These are phyloP conservation scores for Domatiomyces globalis DNA, from an alignment of 2,329 filamentous ascomycete genomes.

Conservation along the genomic window DNA sequence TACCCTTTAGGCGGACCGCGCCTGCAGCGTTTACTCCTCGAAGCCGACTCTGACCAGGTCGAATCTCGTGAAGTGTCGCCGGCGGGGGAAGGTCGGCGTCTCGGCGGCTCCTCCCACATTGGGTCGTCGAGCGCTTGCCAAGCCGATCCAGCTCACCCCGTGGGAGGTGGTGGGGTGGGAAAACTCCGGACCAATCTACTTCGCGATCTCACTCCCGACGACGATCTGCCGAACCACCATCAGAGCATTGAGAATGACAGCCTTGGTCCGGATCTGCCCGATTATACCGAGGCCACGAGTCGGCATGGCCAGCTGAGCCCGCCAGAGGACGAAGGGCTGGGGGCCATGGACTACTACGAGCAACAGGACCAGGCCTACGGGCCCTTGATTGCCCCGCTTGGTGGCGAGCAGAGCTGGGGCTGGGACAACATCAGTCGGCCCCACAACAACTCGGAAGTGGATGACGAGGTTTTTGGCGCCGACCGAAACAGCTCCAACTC, in stretches of 20 bases:
- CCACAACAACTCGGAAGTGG: conserved; percentile 26
- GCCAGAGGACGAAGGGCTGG: background rate
- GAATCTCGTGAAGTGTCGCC: conserved; percentile 34
- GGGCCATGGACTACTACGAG: background rate
- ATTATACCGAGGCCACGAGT: background rate
- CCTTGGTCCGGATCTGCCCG: background rate
- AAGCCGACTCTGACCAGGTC: conserved; percentile 41
- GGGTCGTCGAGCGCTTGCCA: conserved; percentile 74
- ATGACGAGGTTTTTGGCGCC: background rate
- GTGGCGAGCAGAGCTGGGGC: background rate
- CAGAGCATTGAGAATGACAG: conserved; percentile 11
- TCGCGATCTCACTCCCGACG: conserved; percentile 18
- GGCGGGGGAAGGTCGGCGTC: conserved; percentile 73
- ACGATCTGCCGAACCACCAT: conserved; percentile 6
- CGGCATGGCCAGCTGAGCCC: background rate
- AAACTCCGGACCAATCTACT: conserved; percentile 23
- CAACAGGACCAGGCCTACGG: background rate
- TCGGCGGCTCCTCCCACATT: conserved; percentile 76
- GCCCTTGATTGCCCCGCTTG: background rate
- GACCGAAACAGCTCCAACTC: background rate
- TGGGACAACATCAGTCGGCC: conserved; percentile 25
- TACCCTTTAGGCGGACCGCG: conserved; percentile 63
- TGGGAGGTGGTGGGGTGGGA: conserved; percentile 46
- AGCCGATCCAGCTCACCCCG: conserved; percentile 62
- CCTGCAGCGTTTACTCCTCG: conserved; percentile 53